Evolutionary conservation across 2,329 filamentous ascomycete genomes (phyloP), one percentile per base, ranked within the genome.

Genomic region (Botrytis deweyae): DNA sequence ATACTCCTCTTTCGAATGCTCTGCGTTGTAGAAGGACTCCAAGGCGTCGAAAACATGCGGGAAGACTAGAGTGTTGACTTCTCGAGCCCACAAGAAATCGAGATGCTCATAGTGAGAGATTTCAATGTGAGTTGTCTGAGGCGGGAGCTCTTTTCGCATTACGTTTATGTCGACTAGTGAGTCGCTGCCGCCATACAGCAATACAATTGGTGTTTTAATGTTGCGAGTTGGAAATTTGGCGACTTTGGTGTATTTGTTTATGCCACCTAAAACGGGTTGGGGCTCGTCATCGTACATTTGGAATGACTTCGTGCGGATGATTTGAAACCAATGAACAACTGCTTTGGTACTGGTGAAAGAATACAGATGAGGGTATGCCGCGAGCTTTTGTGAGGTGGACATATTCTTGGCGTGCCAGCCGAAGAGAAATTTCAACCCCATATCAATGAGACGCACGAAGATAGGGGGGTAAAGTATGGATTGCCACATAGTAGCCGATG

Each of bases 251-350:
- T 97, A 97, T 79, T 95, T 94, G 80, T 89, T 91, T 72, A 88
- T 88, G 7, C 90, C 90, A 36, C 88, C 89, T 55, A 95, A 85
- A 72, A 92, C 92, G 42, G 91, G 91, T 73, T 94, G 92, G 0
- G 96, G 88, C 79, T 98, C 95, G 81, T 99, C 96, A 81, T 99
- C 96, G 82, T 95, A 98, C 93, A 99, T 98, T 83, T 99, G 96
- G 82, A 99, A 98, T 40, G 90, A 94, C 79, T 94, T 93, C 80
- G 95, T 98, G 77, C 96, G 92, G 79, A 99, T 99, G 81, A 99
- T 98, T 81, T 99, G 96, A 82, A 99, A 99, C 96, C 96, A 99
- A 81, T 99, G 96, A 0, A 99, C 96, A 14, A 99, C 94, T 33
- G 92, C 95, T 84, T 99, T 99, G 73, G 94, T 97, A 81, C 93